phyloP scores from a whole-genome alignment of 306 rosid species.

The Hippophae rhamnoides region DNA sequence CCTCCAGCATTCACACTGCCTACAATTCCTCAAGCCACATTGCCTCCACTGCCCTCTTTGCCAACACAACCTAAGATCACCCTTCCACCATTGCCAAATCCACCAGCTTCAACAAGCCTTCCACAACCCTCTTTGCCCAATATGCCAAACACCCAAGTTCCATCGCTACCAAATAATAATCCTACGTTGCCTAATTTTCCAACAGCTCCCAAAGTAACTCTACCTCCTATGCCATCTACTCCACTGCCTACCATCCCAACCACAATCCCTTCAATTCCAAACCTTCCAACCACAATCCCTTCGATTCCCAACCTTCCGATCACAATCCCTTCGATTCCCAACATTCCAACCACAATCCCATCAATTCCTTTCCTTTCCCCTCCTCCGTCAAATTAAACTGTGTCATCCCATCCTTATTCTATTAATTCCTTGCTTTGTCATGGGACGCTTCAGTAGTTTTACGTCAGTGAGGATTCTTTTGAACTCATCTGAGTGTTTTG shows the following conservation, averaged over 20 bases:
- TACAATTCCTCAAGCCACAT: slow-evolving; percentile 11
- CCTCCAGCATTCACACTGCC: slow-evolving; percentile 16
- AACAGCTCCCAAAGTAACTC: slow-evolving; percentile 9
- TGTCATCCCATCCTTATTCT: no score
- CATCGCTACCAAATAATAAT: slow-evolving; percentile 4
- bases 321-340: slow-evolving; percentile 14
- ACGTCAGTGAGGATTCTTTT: no score
- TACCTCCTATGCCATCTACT: slow-evolving; percentile 17
- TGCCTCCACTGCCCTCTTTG: slow-evolving; percentile 11
- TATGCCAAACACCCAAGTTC: slow-evolving; percentile 10
- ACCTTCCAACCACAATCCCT: slow-evolving; percentile 12
- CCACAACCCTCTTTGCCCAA: slow-evolving; percentile 21
- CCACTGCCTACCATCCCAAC: slow-evolving; percentile 14
- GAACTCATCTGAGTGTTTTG: no score
- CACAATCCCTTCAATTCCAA: slow-evolving; percentile 15
- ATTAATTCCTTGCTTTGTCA: no score
- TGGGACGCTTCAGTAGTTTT: no score
- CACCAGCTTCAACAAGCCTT: slow-evolving; percentile 7
- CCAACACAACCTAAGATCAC: slow-evolving; percentile 16
- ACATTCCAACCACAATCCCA: slow-evolving; percentile 12
- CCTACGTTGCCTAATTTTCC: slow-evolving; percentile 1
- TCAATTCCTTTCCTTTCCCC: slow-evolving; percentile 12
- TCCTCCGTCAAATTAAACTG: slow-evolving; percentile 17
- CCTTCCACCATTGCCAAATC: slow-evolving; percentile 17
- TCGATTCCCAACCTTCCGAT: slow-evolving; percentile 16